Base-by-base conservation (phyloP, 345 rosid genomes). In the Reutealis trisperma region DNA sequence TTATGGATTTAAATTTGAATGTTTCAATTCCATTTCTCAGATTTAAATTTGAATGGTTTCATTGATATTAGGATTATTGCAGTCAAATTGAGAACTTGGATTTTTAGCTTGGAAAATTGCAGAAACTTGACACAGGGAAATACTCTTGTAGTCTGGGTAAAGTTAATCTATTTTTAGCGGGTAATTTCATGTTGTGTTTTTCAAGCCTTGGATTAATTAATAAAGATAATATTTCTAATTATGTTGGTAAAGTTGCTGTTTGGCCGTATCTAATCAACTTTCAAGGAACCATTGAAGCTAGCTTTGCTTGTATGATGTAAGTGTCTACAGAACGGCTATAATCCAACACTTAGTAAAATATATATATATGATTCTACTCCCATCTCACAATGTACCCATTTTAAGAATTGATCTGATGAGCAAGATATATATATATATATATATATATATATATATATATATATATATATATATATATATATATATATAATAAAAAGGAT, bases 241-340 rank as follows among this genome's bases (percentile, higher is more conserved):
- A 2, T 8, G 24, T 42, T 24, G 71, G 16, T 9, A 44, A 49
- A 49, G 37, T 22, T 51, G 14, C 8, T 37, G 51, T 37, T 1
- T 21, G 14, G 12, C 22, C 8, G 42, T 45, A 65, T 65, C 14
- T 16, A 22, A 14, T 44, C 14, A 27, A 67, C 16, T 52, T 32
- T 27, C 1, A 27, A 27, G 30, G 30, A 27, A 27, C 1, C 30
- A 27, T 27, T 27, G 30, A 0, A 27, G 30, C 30, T 27, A 27
- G 30, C 1, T 27, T 27, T 27, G 30, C 1, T 27, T 27, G 30
- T 27, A 27, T 27, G 1, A 27, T 27, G 1, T 27, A 1, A 27
- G 30, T 27, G 42, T 87, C 91, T 12, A 83, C 91, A 25, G 86
- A 72, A 90, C 60, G 83, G 87, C 59, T 91, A 63, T 37, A 87